phyloP scores from a whole-genome alignment of 306 rosid species.

The Luffa acutangula region DNA sequence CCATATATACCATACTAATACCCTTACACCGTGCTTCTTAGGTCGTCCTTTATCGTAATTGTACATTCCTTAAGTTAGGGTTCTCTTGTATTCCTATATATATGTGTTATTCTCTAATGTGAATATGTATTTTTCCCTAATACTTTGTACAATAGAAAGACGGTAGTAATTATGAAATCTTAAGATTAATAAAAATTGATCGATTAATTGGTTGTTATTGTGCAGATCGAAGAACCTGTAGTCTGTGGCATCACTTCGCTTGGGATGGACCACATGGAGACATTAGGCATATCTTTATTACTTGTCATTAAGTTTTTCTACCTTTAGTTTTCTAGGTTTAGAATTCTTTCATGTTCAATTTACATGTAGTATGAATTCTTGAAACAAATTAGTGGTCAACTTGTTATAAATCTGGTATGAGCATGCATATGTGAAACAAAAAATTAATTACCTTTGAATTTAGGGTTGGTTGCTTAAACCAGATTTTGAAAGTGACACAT shows the following conservation, averaged over 20 bases:
- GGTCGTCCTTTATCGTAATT: too few relatives aligned
- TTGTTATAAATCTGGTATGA: not conserved
- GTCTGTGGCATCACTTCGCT: slow-evolving; percentile 77
- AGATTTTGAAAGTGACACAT: not conserved
- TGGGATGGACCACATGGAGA: slow-evolving; percentile 67
- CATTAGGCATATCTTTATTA: slow-evolving; percentile 35
- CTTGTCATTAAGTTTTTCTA: not conserved
- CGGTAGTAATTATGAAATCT: not conserved
- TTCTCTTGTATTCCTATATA: too few relatives aligned
- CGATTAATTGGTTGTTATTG: slow-evolving; percentile 10
- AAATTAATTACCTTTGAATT: not conserved
- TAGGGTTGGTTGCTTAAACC: not conserved
- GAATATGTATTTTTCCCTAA: too few relatives aligned
- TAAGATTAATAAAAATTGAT: not conserved
- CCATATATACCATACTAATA: too few relatives aligned
- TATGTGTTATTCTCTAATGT: slow-evolving; percentile 41
- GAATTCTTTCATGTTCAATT: not conserved
- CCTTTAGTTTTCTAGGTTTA: slow-evolving; percentile 13
- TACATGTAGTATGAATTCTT: not conserved
- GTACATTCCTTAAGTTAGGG: too few relatives aligned
- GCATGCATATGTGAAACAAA: not conserved
- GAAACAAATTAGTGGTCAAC: not conserved
- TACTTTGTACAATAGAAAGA: too few relatives aligned
- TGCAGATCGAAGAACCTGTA: slow-evolving; percentile 52
- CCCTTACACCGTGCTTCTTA: too few relatives aligned